phyloP scores from a whole-genome alignment of 2,329 filamentous ascomycete genomes.

The Nothomitra cinnamomea region DNA sequence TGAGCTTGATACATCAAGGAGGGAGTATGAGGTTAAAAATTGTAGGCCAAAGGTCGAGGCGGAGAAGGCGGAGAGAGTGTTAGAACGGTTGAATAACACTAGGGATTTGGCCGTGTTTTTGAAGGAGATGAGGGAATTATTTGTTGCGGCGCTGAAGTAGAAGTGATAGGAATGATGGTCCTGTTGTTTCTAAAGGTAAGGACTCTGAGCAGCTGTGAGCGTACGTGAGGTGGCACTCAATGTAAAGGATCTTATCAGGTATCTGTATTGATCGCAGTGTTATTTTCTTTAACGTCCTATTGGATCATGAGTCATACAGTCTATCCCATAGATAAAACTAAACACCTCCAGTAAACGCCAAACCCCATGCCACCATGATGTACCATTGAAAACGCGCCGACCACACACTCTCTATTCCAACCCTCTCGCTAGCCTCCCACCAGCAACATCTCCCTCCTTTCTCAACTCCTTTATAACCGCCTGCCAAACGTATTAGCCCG shows the following conservation, averaged over 20 bases:
- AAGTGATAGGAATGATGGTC: neutral
- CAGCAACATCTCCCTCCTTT: conserved; percentile 30
- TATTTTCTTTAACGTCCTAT: too few species aligned
- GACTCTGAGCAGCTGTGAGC: too few species aligned
- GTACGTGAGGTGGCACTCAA: too few species aligned
- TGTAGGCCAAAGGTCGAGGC: conserved; percentile 67
- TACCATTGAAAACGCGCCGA: too few species aligned
- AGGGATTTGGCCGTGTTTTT: conserved; percentile 54
- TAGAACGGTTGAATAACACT: conserved; percentile 68
- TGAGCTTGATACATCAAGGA: conserved; percentile 63
- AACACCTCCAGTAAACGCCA: too few species aligned
- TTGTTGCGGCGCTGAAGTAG: conserved; percentile 38
- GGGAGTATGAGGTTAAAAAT: conserved; percentile 73
- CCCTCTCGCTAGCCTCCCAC: neutral
- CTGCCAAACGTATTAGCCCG: conserved; percentile 21
- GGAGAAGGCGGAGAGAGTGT: conserved; percentile 58
- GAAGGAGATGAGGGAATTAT: conserved; percentile 69
- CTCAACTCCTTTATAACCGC: conserved; percentile 43
- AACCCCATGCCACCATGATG: too few species aligned
- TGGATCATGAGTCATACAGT: too few species aligned
- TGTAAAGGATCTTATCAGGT: too few species aligned
- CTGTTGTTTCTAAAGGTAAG: too few species aligned
- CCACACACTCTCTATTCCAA: too few species aligned
- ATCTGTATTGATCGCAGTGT: too few species aligned
- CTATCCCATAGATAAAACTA: too few species aligned